Base-by-base conservation (phyloP, 148 eudicot species). In the Arbutus unedo region DNA sequence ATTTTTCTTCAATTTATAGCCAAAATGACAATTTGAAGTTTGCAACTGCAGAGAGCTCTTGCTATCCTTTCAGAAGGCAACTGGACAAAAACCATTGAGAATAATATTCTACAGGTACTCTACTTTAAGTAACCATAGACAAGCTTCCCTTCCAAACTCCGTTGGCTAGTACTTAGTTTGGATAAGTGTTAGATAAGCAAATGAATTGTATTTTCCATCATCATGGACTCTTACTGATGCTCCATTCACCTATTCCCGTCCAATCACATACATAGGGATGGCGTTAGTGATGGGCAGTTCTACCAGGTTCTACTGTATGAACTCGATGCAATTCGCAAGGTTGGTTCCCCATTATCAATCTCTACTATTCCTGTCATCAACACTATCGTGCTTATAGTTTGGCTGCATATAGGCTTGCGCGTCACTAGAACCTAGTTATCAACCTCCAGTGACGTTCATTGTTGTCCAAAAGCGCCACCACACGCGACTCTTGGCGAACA, bases 311-410 rank as follows among this genome's bases (percentile, higher is more conserved):
- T 95, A 64, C 88, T 92, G 4, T 93, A 90, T 83, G 98, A 95
- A 78, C 95, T 95, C n/a, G 98, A 95, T 86, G 98, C 97, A 76
- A 93, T 95, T 70, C 91, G 98, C 80, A 95, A 95, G 98, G 98
- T 95, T 83, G 56, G 80, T 62, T 78, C 64, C 11, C 0, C 56
- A 43, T 51, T 18, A 21, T 81, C 31, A 15, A 51, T 6, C 41
- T 44, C 81, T 51, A 8, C 47, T 38, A 68, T 41, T 47, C 55
- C n/a, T 31, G 18, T 38, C 9, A 13, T 3, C 4, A 3, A 81
- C 6, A 21, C 31, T 76, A 11, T 23, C 14, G 8, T 53, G 55
- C 74, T 82, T n/a, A 44, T 19, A 38, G 77, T 77, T 53, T 73
- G 53, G 31, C 53, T 54, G 72, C 81, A 43, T 72, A 59, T 88